Evolutionary conservation across 208 protist genomes (phyloP).

Genomic region (Leishmania tropica): DNA sequence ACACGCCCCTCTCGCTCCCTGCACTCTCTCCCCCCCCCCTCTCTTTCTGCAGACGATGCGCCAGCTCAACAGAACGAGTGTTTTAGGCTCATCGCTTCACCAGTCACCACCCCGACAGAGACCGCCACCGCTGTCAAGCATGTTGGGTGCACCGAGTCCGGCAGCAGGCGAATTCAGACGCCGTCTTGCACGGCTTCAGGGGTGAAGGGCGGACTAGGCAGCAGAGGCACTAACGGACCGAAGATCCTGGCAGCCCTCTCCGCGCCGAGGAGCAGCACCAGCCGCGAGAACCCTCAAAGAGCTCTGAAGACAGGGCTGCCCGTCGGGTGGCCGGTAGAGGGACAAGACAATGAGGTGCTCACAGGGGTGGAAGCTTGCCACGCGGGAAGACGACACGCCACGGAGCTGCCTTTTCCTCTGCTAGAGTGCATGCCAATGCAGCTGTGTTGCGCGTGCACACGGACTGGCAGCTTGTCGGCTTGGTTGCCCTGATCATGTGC

Average conservation of each 20-base stretch:
- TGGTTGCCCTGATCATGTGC: no score
- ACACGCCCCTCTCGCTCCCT: not conserved
- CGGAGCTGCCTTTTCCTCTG: not conserved
- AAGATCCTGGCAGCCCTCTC: not conserved
- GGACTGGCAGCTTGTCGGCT: accelerated
- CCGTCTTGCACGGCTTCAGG: not conserved
- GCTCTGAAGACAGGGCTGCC: not conserved
- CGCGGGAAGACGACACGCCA: not conserved
- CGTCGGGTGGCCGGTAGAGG: no score
- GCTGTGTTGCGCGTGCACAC: not conserved
- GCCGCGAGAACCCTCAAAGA: not conserved
- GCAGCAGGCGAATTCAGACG: not conserved
- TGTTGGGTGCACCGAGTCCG: not conserved
- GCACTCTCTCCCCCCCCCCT: not conserved
- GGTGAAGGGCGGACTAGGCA: not conserved
- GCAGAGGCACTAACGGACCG: not conserved
- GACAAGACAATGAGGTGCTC: not conserved
- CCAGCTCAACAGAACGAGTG: not conserved
- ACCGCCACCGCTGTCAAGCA: not conserved
- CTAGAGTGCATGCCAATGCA: not conserved
- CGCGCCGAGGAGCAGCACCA: not conserved
- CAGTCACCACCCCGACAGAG: not conserved
- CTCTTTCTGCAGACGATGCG: not conserved
- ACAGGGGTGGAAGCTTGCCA: not conserved
- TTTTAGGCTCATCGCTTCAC: not conserved